Conservation (phyloP, 192 early-diverging fungal genomes). For the Linnemannia schmuckeri region DNA sequence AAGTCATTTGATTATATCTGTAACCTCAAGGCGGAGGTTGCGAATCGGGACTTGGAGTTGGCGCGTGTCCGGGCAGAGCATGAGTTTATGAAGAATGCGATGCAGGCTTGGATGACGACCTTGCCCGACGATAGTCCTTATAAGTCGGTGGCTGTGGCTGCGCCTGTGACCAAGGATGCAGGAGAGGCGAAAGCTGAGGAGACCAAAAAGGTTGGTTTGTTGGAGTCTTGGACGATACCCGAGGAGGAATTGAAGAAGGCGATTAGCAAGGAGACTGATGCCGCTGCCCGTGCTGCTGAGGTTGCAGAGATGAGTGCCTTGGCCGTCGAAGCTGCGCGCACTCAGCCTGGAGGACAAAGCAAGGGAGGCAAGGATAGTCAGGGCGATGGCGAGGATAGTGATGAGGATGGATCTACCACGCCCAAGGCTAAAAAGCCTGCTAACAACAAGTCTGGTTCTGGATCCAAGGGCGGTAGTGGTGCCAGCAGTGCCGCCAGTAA, state of each 20-base stretch:
- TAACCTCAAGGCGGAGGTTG: conserved; percentile 48
- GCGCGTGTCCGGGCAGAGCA: conserved; percentile 42
- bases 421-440: background rate
- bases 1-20: conserved; percentile 56
- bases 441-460: conserved; percentile 6
- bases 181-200: background rate
- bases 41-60: conserved; percentile 45
- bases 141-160: background rate
- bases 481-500: background rate
- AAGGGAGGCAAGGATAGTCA: conserved; percentile 43
- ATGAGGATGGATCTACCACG: conserved; percentile 23
- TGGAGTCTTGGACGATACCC: conserved; percentile 38
- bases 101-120: conserved; percentile 38
- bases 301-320: conserved; percentile 44
- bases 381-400: conserved; percentile 46
- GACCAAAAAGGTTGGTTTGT: background rate
- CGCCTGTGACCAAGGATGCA: background rate
- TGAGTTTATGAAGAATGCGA: conserved; percentile 44
- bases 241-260: conserved; percentile 33
- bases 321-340: conserved; percentile 46
- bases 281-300: conserved; percentile 10
- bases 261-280: conserved; percentile 25
- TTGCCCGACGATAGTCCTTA: conserved; percentile 37
- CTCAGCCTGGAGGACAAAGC: conserved; percentile 42
- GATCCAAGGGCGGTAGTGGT: conserved; percentile 15